phyloP scores from a whole-genome alignment of 2,329 filamentous ascomycete species.

The Pseudogymnoascus pannorum region DNA sequence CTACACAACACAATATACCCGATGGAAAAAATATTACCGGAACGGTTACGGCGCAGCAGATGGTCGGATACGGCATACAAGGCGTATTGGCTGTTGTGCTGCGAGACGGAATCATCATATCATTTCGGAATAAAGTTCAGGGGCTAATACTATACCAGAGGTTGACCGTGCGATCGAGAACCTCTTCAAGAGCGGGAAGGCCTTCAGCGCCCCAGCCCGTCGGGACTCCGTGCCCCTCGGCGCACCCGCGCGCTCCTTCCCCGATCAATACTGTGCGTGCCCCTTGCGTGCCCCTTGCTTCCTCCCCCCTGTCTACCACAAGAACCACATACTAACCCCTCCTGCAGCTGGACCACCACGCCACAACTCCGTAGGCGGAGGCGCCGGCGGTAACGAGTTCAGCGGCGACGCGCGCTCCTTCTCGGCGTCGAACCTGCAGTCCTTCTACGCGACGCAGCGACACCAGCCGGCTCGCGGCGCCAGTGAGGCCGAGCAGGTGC shows the following conservation, averaged over 20 bases:
- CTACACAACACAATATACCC: not conserved
- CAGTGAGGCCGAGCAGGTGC: conserved; percentile 93
- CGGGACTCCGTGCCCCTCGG: conserved; percentile 72
- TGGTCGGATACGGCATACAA: not conserved
- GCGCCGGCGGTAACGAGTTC: conserved; percentile 48
- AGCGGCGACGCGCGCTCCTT: conserved; percentile 61
- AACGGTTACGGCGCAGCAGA: not conserved
- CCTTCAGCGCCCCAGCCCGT: conserved; percentile 66
- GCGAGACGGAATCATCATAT: not conserved
- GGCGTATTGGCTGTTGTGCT: not conserved
- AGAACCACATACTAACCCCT: conserved; percentile 61
- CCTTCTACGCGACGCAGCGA: conserved; percentile 89
- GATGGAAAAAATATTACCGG: not conserved
- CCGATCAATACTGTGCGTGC: conserved; percentile 51
- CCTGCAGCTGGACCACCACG: conserved; percentile 49
- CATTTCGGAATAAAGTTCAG: not conserved
- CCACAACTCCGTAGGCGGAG: conserved; percentile 68
- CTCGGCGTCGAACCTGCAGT: conserved; percentile 73
- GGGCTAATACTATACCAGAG: conserved; percentile 50
- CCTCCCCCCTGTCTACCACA: conserved; percentile 33
- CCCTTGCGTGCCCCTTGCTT: conserved; percentile 20
- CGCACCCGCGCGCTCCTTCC: conserved; percentile 46
- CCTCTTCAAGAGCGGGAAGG: conserved; percentile 91
- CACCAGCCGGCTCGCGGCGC: conserved; percentile 78
- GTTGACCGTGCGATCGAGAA: conserved; percentile 95